phyloP scores from a whole-genome alignment of 2,329 filamentous ascomycete genomes.

The Fusarium humuli region DNA sequence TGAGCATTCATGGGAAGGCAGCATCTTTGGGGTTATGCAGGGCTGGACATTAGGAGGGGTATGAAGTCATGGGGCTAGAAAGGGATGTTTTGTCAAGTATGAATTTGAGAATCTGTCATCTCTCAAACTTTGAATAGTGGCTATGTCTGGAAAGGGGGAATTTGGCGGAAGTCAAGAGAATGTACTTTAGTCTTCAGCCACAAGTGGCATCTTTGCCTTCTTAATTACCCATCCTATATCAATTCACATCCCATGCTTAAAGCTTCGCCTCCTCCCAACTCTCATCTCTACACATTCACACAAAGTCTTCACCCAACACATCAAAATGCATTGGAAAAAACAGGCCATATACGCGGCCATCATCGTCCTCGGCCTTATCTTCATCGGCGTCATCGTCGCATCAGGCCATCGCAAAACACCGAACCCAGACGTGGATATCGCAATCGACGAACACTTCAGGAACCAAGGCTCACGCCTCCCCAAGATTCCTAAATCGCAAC shows the following conservation, averaged over 20 bases:
- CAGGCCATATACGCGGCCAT: background rate
- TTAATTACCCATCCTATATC: background rate
- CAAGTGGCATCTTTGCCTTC: background rate
- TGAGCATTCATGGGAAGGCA: slow-evolving; percentile 9
- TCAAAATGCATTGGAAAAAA: background rate
- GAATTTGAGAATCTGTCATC: background rate
- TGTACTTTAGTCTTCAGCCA: background rate
- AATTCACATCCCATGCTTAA: too few species aligned
- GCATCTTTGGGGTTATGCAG: slow-evolving; percentile 17
- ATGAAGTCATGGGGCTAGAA: too few species aligned
- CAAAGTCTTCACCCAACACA: too few species aligned
- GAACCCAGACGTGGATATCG: background rate
- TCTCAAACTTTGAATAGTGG: background rate
- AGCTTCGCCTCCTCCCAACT: too few species aligned
- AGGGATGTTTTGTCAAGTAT: background rate
- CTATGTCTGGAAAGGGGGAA: background rate
- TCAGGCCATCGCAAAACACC: background rate
- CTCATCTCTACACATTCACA: background rate
- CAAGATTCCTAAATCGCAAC: background rate
- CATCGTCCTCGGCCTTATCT: background rate
- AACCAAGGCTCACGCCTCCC: background rate
- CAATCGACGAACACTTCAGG: background rate
- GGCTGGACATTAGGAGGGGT: background rate
- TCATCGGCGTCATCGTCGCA: background rate
- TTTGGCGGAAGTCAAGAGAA: background rate